A percentile compares a stretch with the other conserved stretches of the same genome.
Conservation (phyloP, 2,329 filamentous ascomycete genomes). For the Ambrosiella xylebori region DNA sequence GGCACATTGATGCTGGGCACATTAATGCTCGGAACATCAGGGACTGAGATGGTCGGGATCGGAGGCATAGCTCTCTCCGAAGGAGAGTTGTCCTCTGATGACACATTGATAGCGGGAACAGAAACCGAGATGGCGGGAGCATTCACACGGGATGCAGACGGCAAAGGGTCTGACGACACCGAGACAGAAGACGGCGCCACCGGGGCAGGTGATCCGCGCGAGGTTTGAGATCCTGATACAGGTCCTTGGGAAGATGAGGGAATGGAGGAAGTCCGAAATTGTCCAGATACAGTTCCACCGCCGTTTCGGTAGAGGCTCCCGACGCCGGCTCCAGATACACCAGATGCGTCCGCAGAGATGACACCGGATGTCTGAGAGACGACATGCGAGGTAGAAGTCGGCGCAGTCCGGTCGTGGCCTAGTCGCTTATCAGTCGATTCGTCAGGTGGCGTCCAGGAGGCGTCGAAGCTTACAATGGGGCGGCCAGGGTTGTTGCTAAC, state of each 20-base stretch:
- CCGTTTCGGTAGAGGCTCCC: slow-evolving; percentile 5
- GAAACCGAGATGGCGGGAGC: background rate
- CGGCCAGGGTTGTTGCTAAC: slow-evolving; percentile 82
- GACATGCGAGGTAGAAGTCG: slow-evolving; percentile 8
- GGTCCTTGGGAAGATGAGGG: slow-evolving; percentile 1
- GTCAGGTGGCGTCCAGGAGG: slow-evolving; percentile 60
- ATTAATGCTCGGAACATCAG: slow-evolving; percentile 28
- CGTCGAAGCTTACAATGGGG: slow-evolving; percentile 94
- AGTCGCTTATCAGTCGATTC: slow-evolving; percentile 49
- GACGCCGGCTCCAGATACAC: slow-evolving; percentile 3
- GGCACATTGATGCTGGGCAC: slow-evolving; percentile 24
- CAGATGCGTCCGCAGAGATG: background rate
- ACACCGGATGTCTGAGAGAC: background rate
- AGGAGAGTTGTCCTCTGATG: background rate
- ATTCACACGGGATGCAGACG: slow-evolving; percentile 14
- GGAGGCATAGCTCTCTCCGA: slow-evolving; percentile 15
- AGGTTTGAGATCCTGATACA: background rate
- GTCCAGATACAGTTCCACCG: slow-evolving; percentile 4
- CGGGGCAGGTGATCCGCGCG: background rate
- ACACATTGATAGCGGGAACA: slow-evolving; percentile 9
- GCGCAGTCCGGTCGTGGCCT: slow-evolving; percentile 15
- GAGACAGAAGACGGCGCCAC: slow-evolving; percentile 35
- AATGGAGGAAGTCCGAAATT: slow-evolving; percentile 1
- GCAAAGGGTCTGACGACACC: slow-evolving; percentile 31
- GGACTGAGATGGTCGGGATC: slow-evolving; percentile 28